Percentiles rank a stretch among this genome's conserved stretches.
Evolutionary conservation across 306 rosid genomes (phyloP).

Genomic region (Dryas octopetala): DNA sequence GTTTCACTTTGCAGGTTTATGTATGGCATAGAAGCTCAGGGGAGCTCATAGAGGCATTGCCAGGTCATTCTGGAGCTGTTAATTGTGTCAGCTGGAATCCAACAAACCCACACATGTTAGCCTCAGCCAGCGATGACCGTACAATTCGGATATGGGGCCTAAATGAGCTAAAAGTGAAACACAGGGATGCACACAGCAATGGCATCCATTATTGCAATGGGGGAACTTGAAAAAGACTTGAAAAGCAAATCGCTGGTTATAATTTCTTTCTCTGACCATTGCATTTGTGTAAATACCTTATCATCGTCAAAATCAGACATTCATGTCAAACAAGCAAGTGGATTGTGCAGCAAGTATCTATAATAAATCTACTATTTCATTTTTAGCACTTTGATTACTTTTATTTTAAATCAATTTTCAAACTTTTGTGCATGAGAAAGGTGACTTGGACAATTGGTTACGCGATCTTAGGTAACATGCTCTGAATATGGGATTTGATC

Average conservation of each 20-base stretch:
- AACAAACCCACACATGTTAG: constrained; percentile 88
- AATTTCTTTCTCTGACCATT: constrained; percentile 52
- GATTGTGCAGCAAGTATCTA: constrained; percentile 50
- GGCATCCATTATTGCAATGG: constrained; percentile 90
- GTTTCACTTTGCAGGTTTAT: constrained; percentile 62
- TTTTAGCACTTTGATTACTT: constrained; percentile 3
- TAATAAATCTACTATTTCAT: constrained; percentile 50
- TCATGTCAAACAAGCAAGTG: constrained; percentile 67
- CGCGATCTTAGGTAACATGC: background rate
- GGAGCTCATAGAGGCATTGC: constrained; percentile 67
- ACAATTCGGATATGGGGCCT: constrained; percentile 97
- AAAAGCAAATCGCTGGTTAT: constrained; percentile 33
- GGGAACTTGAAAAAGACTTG: constrained; percentile 46
- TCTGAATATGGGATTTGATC: background rate
- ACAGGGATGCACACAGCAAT: constrained; percentile 58
- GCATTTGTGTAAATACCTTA: constrained; percentile 77
- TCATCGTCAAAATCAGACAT: constrained; percentile 55
- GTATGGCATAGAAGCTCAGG: constrained; percentile 83
- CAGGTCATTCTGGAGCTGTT: constrained; percentile 96
- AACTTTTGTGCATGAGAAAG: constrained; percentile 7
- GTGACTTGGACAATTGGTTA: background rate
- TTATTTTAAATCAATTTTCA: background rate
- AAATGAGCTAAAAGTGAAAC: constrained; percentile 53
- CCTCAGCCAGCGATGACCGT: constrained; percentile 95
- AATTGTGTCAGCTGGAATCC: constrained; percentile 99